These are phyloP conservation scores for Rhododendron henanense DNA, from an alignment of 148 eudicot species.

Conservation along the genomic window DNA sequence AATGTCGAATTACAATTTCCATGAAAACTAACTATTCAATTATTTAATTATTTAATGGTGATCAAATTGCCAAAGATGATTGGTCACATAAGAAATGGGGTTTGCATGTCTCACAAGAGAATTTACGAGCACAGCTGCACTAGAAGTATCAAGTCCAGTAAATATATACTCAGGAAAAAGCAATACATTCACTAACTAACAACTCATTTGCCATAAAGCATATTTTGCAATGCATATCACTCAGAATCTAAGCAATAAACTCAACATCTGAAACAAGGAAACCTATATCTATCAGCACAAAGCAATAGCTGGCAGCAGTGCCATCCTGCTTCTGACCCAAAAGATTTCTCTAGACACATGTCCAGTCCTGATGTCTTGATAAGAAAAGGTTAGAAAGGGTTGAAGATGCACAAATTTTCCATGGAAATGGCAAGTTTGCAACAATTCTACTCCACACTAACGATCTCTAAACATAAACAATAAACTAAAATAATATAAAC, in stretches of 20 bases:
- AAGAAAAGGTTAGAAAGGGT: neutral
- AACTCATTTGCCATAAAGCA: neutral
- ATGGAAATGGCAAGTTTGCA: neutral
- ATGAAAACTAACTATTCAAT: too few relatives aligned
- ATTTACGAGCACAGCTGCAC: neutral
- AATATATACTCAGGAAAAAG: neutral
- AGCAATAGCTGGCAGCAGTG: neutral
- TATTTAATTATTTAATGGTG: too few relatives aligned
- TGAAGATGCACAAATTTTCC: neutral
- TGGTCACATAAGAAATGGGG: neutral
- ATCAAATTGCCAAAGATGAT: neutral
- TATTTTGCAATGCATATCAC: too few relatives aligned
- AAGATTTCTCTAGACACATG: neutral
- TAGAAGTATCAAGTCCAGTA: neutral
- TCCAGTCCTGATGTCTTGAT: neutral
- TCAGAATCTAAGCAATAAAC: neutral
- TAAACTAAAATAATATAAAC: neutral
- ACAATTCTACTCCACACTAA: neutral
- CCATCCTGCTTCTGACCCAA: neutral
- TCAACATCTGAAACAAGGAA: neutral
- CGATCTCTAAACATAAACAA: neutral
- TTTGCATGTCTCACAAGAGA: neutral
- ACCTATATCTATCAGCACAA: neutral
- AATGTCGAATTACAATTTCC: too few relatives aligned
- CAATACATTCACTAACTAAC: neutral